Base-by-base conservation (phyloP, 768 basidiomycete species). In the Auricularia sp. region DNA sequence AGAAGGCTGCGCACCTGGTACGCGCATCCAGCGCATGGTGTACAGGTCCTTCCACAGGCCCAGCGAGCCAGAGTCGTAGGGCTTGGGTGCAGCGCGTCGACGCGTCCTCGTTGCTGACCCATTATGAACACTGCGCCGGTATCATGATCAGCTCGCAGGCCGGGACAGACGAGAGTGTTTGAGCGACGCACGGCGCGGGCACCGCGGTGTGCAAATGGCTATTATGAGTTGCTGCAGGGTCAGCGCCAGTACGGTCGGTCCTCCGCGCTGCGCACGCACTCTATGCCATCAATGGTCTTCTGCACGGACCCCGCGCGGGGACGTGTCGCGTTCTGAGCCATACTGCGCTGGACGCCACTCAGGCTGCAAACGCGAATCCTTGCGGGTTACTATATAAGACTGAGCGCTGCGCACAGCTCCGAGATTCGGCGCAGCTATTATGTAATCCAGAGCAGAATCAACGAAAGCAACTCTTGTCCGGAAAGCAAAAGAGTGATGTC, bases 11-110 rank as follows among this genome's bases (percentile, higher is more conserved):
- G 39, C 39, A 89, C 92, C 73, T 8, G 93, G 92, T 24, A 89
- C 79, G 18, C 88, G 74, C 64, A 87, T 85, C 94, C 94, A 96
- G 69, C 84, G 78, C 14, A 80, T 73, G 0, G 81, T 78, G 69
- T 65, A 75, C 68, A 86, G 66, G 72, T 87, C 80, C 71, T 78
- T 74, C 83, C 83, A 75, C 37, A 87, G 72, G 1, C 82, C 82
- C 24, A 59, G 18, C 64, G 62, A 16, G 71, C 70, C 33, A 65
- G 56, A 59, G 56, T 59, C 56, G 56, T 59, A 59, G 24, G 56
- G 56, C 56, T 59, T 59, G 11, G 13, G 24, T 29, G 24, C 54
- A 21, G 54, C 34, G 24, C 56, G 24, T 42, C 39, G 39, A 34
- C 56, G 56, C 34, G 56, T 29, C 4, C 24, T 56, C 14, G n/a